Evolutionary conservation across 108 stramenopile genomes (phyloP).

Genomic region (Pseudonitzschia pungens): DNA sequence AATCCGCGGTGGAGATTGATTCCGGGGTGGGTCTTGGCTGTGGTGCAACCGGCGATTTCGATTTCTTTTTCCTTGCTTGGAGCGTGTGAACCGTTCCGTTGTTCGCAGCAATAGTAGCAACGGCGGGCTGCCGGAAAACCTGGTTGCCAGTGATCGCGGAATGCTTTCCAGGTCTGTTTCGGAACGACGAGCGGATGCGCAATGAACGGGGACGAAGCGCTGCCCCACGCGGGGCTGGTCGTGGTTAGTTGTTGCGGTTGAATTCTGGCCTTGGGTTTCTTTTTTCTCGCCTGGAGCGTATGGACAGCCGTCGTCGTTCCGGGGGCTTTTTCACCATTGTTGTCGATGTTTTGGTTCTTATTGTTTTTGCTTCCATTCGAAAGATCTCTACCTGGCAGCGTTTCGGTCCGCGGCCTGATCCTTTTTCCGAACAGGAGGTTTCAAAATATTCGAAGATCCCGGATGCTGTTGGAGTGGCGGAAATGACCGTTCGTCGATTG

Average conservation of each 20-base stretch:
- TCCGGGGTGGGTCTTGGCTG: not conserved
- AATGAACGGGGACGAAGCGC: too few relatives aligned
- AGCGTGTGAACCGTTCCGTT: conserved; percentile 11
- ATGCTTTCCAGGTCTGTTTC: too few relatives aligned
- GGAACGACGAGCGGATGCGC: too few relatives aligned
- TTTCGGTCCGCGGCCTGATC: conserved; percentile 2
- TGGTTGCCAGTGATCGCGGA: too few relatives aligned
- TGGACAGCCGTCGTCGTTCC: conserved; percentile 3
- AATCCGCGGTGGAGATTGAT: conserved; percentile 3
- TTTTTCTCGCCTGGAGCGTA: conserved; percentile 18
- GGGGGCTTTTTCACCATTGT: conserved; percentile 10
- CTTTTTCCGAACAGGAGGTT: conserved; percentile 7
- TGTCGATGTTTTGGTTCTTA: too few relatives aligned
- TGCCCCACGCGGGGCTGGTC: not conserved
- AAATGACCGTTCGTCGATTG: conserved; percentile 48
- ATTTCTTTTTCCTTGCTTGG: conserved; percentile 24
- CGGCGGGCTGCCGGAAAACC: too few relatives aligned
- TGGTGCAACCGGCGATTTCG: conserved; percentile 2
- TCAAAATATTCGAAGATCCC: conserved; percentile 20
- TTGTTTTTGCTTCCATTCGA: too few relatives aligned
- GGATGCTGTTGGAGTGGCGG: conserved; percentile 38
- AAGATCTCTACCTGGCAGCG: not conserved
- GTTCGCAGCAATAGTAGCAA: too few relatives aligned
- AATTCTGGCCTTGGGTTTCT: conserved; percentile 23
- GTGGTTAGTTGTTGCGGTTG: conserved; percentile 7